A percentile compares a stretch with the other conserved stretches of the same genome.
Conservation (phyloP, 1,139 yeast genomes). For the Debaryomycetaceae sp. region DNA sequence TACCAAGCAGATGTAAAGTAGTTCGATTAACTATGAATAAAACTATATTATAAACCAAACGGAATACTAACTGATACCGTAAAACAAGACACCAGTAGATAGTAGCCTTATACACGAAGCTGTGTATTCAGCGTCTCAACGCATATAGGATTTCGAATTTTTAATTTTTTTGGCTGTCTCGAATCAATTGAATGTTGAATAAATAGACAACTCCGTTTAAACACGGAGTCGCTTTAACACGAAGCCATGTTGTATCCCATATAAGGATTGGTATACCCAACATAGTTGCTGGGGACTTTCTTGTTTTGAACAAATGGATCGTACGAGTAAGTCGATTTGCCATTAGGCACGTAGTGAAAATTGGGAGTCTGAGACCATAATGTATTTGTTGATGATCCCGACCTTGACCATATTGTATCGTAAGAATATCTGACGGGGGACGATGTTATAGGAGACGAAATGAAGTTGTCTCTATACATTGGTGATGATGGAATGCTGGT, state of each 20-base stretch:
- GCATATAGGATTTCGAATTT: too few relatives aligned
- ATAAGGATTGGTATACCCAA: slow-evolving; percentile 41
- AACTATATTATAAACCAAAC: neutral
- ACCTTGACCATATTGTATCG: slow-evolving; percentile 23
- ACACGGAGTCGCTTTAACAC: slow-evolving; percentile 14
- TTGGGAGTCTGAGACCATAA: slow-evolving; percentile 24
- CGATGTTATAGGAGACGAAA: slow-evolving; percentile 19
- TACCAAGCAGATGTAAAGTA: neutral
- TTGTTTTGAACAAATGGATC: slow-evolving; percentile 14
- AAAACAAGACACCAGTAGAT: too few relatives aligned
- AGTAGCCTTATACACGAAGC: too few relatives aligned
- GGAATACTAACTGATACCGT: neutral
- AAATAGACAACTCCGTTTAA: neutral
- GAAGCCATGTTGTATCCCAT: slow-evolving; percentile 33
- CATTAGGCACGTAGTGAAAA: slow-evolving; percentile 14
- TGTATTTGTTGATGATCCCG: slow-evolving; percentile 4
- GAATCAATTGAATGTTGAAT: neutral
- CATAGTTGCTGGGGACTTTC: slow-evolving; percentile 20
- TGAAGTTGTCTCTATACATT: slow-evolving; percentile 10
- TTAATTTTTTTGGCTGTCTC: neutral
- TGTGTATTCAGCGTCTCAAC: too few relatives aligned
- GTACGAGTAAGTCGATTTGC: slow-evolving; percentile 2
- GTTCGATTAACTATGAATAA: neutral
- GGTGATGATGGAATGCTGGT: slow-evolving; percentile 25
- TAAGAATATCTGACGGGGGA: slow-evolving; percentile 21